Evolutionary conservation across 2,329 filamentous ascomycete species (phyloP).

Genomic region (Biscogniauxia sp.): DNA sequence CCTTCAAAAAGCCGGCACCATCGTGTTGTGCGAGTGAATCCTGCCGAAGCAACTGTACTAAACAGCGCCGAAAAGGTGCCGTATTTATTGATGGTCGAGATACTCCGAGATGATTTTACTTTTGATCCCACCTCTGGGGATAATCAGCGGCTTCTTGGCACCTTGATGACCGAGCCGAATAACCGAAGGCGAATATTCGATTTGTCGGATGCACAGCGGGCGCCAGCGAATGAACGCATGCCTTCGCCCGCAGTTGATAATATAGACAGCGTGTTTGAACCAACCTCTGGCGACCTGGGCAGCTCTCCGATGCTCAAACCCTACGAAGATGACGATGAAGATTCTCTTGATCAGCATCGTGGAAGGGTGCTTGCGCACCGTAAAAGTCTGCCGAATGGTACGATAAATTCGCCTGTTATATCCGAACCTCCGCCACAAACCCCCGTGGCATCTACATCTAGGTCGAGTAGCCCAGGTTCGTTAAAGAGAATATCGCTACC

Average conservation of each 20-base stretch:
- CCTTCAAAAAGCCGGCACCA: slow-evolving; percentile 75
- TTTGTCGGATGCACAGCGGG: slow-evolving; percentile 64
- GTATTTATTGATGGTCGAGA: slow-evolving; percentile 81
- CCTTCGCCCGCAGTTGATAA: slow-evolving; percentile 39
- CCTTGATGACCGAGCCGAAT: slow-evolving; percentile 56
- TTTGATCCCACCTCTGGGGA: slow-evolving; percentile 74
- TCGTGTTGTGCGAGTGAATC: slow-evolving; percentile 78
- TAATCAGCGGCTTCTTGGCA: slow-evolving; percentile 64
- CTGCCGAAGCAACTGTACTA: slow-evolving; percentile 77
- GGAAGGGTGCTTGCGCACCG: slow-evolving; percentile 21
- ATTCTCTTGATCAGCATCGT: slow-evolving; percentile 34
- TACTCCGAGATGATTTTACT: slow-evolving; percentile 76
- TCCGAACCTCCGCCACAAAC: slow-evolving; percentile 66
- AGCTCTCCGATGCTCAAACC: slow-evolving; percentile 68
- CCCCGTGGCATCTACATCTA: slow-evolving; percentile 65
- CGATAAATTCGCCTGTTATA: slow-evolving; percentile 43
- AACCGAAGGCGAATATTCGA: slow-evolving; percentile 63
- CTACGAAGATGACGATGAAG: slow-evolving; percentile 50
- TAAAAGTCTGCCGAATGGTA: slow-evolving; percentile 25
- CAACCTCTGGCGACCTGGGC: slow-evolving; percentile 73
- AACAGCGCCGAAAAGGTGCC: slow-evolving; percentile 87
- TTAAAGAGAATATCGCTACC: slow-evolving; percentile 61
- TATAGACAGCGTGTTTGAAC: slow-evolving; percentile 78
- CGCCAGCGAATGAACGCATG: slow-evolving; percentile 39
- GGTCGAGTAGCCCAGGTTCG: slow-evolving; percentile 64